Evolutionary conservation across 2,329 filamentous ascomycete genomes (phyloP), one percentile per base, ranked within the genome.

Genomic region (Zasmidium citrigriseum): DNA sequence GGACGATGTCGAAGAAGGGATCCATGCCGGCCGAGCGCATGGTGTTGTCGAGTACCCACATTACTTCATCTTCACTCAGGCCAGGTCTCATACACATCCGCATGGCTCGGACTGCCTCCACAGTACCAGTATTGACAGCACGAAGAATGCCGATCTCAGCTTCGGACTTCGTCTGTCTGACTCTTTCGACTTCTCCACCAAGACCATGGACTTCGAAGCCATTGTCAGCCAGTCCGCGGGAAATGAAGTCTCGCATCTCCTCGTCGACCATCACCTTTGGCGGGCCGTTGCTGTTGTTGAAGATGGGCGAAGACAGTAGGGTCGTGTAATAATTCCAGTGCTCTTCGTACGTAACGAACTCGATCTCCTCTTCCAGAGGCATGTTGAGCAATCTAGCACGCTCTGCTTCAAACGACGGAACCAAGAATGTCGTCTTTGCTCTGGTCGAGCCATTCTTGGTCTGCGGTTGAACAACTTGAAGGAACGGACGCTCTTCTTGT

Each of bases 291-390:
- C 21, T 21, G 10, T 29, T 47, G 18, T 24, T 11, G 21, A 65
- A 65, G 2, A 59, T 48, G 18, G 46, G 25, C 2, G 66, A 67
- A 1, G 52, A 34, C 12, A 77, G 71, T 18, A 88, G 73, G 0
- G 82, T 87, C 0, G 71, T 70, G 68, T 87, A 88, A 1, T 84
- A 85, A 67, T 87, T 78, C 85, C 84, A 87, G 63, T 87, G 84
- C 64, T 88, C 85, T 70, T 87, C 84, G 79, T 85, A 88, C 0
- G 78, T 75, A 14, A 88, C 76, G 41, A 86, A 82, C 11, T 82
- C 76, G 4, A 87, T 74, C 16, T 78, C 73, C 2, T 77, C 70
- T 1, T 78, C 72, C 4, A 78, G 77, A 0, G 85, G 85, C 74
- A 88, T 87, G 1, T 78, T 78, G 5, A 88, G 77, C 68, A 87